Base-by-base conservation (phyloP, 208 protist genomes). In the Trypanosomatidae sp. region DNA sequence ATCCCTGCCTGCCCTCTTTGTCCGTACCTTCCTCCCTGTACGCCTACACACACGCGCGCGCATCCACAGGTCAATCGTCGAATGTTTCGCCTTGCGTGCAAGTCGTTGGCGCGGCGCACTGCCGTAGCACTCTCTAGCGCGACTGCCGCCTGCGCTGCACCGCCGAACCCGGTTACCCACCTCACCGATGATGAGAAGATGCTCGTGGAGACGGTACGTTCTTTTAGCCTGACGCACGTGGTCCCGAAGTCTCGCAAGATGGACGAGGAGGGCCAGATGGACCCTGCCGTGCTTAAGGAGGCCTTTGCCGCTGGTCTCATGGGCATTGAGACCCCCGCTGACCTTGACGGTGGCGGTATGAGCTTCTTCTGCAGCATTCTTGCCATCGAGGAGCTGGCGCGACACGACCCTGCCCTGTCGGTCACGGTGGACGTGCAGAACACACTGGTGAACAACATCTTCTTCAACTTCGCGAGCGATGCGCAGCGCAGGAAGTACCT, bases 371-470 rank as follows among this genome's bases (percentile, higher is more conserved):
- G 71, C 22, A 92, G 80, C 56, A 92, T 97, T 59, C 65, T 95
- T 10, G 93, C 91, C 8, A 94, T 95, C 73, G 93, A 97, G 80
- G 91, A 97, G 73, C 62, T 96, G 3, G 93, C 96, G 12, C 93
- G 91, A 41, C 82, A 94, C 53, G 95, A 98, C 76, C 90, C 93
- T 5, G 79, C 92, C 15, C 76, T 98, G 33, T 87, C 88, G 3
- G 91, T 97, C 28, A 89, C 90, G 49, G 90, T 97, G 2, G 94
- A 98, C 74, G 93, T 98, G 33, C 95, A 98, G 62, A 97, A 96
- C 78, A 98, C 95, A 1, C 86, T 98, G 9, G 85, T 97, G 25
- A 97, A 97, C 83, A 95, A 91, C 73, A 85, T 90, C 46, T 91
- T 98, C 75, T 88, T 90, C 76, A 73, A 81, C 66, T 89, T 85